Percentiles rank a stretch among this genome's conserved stretches.
These are phyloP conservation scores for Artemisia argyi DNA, from an alignment of 129 eudicot genomes.

Conservation along the genomic window DNA sequence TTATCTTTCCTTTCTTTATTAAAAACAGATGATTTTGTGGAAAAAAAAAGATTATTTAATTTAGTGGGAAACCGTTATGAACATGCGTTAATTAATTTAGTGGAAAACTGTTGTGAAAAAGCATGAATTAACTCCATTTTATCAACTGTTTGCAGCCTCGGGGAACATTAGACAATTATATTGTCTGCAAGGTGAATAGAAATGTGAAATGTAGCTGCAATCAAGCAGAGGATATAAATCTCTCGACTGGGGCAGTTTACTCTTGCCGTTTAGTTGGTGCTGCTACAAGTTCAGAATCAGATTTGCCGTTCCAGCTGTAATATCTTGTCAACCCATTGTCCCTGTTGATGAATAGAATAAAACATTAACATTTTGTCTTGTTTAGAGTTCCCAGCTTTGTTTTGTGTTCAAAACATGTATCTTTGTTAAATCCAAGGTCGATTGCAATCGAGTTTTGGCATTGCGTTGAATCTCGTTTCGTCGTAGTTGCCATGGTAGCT, in stretches of 20 bases:
- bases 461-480: neutral
- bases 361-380: neutral
- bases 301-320: slow-evolving; percentile 18
- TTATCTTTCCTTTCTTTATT: neutral
- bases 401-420: slow-evolving; percentile 16
- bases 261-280: slow-evolving; percentile 17
- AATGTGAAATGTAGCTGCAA: slow-evolving; percentile 10
- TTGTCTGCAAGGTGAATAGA: slow-evolving; percentile 83
- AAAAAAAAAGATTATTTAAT: neutral
- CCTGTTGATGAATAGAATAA: slow-evolving; percentile 30
- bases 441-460: neutral
- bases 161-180: slow-evolving; percentile 96
- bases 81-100: neutral
- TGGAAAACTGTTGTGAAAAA: neutral
- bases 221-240: slow-evolving; percentile 24
- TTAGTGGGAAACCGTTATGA: neutral
- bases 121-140: neutral
- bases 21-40: too few relatives aligned
- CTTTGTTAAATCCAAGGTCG: slow-evolving; percentile 9
- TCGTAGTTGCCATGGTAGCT: too few relatives aligned
- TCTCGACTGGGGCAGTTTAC: slow-evolving; percentile 20
- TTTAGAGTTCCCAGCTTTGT: slow-evolving; percentile 16
- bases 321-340: slow-evolving; percentile 23
- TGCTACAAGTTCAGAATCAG: slow-evolving; percentile 14
- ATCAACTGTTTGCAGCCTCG: slow-evolving; percentile 56